A percentile compares a stretch with the other conserved stretches of the same genome.
Conservation (phyloP, 192 early-diverging fungal species). For the Umbelopsis isabellina region DNA sequence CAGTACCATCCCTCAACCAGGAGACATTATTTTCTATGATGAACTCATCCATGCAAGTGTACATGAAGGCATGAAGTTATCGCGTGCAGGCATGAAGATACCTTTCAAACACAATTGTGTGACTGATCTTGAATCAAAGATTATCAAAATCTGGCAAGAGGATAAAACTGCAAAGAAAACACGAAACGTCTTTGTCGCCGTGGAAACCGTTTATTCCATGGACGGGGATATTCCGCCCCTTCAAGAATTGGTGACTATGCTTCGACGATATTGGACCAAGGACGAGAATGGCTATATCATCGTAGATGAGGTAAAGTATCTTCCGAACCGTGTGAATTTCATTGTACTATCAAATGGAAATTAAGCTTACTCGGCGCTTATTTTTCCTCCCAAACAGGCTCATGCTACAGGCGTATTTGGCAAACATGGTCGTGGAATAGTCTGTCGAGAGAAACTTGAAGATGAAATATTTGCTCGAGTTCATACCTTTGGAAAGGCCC, state of each 20-base stretch:
- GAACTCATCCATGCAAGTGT: conserved; percentile 81
- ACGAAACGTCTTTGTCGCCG: conserved; percentile 67
- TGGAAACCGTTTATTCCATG: conserved; percentile 85
- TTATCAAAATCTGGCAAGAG: conserved; percentile 36
- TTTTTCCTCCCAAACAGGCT: conserved; percentile 42
- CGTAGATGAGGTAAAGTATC: conserved; percentile 72
- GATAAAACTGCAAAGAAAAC: conserved; percentile 23
- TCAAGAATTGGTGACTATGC: conserved; percentile 59
- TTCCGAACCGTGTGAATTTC: conserved; percentile 17
- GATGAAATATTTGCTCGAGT: conserved; percentile 71
- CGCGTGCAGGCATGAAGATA: conserved; percentile 47
- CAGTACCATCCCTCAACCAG: conserved; percentile 63
- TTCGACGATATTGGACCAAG: conserved; percentile 43
- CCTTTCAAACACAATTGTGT: conserved; percentile 73
- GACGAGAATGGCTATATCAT: conserved; percentile 63
- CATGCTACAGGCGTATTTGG: conserved; percentile 84
- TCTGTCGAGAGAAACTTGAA: conserved; percentile 65
- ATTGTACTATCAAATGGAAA: background rate
- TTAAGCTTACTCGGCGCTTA: background rate
- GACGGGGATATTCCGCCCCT: conserved; percentile 79
- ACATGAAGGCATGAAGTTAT: conserved; percentile 76
- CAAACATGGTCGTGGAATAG: conserved; percentile 66
- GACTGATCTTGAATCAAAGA: conserved; percentile 47
- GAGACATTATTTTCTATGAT: conserved; percentile 71
- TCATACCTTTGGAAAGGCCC: conserved; percentile 84